Conservation (phyloP, 495 filamentous ascomycete species). For the Aspergillus homomorphus region DNA sequence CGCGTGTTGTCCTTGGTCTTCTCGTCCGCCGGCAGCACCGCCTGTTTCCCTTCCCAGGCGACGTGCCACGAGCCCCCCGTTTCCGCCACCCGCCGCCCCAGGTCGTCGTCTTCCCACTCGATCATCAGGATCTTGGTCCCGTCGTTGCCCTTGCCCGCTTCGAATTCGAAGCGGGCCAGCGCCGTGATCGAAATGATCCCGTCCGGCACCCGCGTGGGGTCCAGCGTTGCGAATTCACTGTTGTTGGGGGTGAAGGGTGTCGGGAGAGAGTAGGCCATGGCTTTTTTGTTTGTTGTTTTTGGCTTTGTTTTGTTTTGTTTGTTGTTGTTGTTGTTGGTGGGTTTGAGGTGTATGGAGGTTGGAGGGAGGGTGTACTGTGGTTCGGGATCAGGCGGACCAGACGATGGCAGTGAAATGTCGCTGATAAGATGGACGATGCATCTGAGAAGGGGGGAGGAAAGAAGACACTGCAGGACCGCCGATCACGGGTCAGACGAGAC, state of each 20-base stretch:
- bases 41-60: slow-evolving; percentile 70
- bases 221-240: slow-evolving; percentile 33
- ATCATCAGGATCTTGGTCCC: slow-evolving; percentile 85
- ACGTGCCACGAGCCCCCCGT: slow-evolving; percentile 59
- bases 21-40: slow-evolving; percentile 63
- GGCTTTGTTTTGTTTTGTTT: neutral
- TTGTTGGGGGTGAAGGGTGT: slow-evolving; percentile 39
- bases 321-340: neutral
- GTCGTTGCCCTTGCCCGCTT: slow-evolving; percentile 70
- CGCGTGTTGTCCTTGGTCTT: slow-evolving; percentile 51
- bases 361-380: neutral
- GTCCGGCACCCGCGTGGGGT: slow-evolving; percentile 26
- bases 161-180: slow-evolving; percentile 82
- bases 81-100: slow-evolving; percentile 21
- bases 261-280: slow-evolving; percentile 22
- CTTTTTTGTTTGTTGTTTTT: neutral
- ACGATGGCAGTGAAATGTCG: neutral
- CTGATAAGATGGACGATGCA: neutral
- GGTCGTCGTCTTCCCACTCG: slow-evolving; percentile 68
- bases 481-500: neutral
- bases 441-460: neutral
- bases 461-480: neutral
- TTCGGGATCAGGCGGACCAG: neutral
- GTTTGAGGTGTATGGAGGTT: neutral
- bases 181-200: slow-evolving; percentile 43